These are phyloP conservation scores for Globisporangium emineosum DNA, from an alignment of 352 stramenopile genomes.

Conservation along the genomic window DNA sequence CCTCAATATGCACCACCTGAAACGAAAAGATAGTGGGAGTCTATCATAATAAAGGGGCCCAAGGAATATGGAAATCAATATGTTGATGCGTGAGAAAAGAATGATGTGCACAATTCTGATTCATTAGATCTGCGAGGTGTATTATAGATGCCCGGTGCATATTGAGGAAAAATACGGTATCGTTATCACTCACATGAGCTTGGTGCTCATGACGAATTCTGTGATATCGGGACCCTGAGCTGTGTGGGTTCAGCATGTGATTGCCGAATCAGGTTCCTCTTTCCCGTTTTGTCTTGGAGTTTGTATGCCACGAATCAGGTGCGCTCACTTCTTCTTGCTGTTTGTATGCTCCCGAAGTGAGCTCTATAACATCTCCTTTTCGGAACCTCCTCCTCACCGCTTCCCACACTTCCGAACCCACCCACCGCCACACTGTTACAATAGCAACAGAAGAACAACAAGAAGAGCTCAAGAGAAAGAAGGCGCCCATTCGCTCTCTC, in stretches of 20 bases:
- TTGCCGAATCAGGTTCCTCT: background rate
- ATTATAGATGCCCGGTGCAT: no score
- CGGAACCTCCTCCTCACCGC: background rate
- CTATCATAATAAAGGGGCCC: no score
- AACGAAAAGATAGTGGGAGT: no score
- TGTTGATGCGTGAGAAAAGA: no score
- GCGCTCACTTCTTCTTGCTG: background rate
- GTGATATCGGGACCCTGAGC: background rate
- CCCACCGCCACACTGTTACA: background rate
- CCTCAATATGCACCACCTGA: no score
- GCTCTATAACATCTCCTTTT: slow-evolving; percentile 11
- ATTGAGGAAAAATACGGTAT: no score
- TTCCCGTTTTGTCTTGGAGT: background rate
- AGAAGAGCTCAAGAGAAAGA: slow-evolving; percentile 1
- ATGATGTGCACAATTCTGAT: no score
- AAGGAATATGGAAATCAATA: no score
- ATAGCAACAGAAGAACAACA: background rate
- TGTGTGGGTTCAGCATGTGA: background rate
- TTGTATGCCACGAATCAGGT: slow-evolving; percentile 2
- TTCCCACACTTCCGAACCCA: background rate
- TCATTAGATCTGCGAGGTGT: no score
- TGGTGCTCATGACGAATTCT: no score
- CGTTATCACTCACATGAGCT: no score
- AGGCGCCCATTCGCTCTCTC: background rate
- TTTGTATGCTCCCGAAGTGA: background rate